Conservation (phyloP, 257 asterid genomes). For the Solanum infundibuliforme region DNA sequence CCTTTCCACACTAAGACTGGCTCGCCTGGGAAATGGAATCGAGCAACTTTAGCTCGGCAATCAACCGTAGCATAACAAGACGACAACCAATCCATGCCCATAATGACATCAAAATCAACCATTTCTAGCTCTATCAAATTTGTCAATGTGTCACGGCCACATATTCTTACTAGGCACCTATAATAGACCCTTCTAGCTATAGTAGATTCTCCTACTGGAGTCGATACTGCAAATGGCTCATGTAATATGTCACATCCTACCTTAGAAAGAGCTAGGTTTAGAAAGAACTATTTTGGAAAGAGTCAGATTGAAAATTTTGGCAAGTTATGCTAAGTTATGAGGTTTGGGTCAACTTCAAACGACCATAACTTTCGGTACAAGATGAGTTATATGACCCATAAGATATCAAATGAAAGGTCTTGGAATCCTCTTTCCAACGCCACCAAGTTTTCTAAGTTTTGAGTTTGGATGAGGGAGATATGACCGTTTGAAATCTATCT, state of each 20-base stretch:
- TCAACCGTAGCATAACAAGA: neutral
- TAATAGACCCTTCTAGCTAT: neutral
- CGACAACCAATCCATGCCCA: neutral
- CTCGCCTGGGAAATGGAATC: neutral
- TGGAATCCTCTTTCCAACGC: too few species aligned
- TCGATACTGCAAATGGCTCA: neutral
- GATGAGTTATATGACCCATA: too few species aligned
- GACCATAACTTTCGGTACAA: too few species aligned
- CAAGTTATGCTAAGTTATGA: too few species aligned
- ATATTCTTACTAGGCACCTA: neutral
- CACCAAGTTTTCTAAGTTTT: too few species aligned
- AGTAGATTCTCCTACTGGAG: neutral
- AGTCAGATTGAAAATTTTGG: neutral
- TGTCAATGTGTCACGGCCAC: neutral
- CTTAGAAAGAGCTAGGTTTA: neutral
- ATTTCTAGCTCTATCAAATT: neutral
- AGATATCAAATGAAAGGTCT: too few species aligned
- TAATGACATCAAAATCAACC: neutral
- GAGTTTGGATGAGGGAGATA: too few species aligned
- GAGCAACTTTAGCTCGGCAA: neutral
- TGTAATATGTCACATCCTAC: neutral
- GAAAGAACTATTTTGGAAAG: neutral
- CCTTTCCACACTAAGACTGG: neutral
- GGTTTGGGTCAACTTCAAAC: too few species aligned
- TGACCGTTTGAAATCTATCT: too few species aligned